Conservation (phyloP, 2,329 filamentous ascomycete genomes). For the Beauveria varroae region DNA sequence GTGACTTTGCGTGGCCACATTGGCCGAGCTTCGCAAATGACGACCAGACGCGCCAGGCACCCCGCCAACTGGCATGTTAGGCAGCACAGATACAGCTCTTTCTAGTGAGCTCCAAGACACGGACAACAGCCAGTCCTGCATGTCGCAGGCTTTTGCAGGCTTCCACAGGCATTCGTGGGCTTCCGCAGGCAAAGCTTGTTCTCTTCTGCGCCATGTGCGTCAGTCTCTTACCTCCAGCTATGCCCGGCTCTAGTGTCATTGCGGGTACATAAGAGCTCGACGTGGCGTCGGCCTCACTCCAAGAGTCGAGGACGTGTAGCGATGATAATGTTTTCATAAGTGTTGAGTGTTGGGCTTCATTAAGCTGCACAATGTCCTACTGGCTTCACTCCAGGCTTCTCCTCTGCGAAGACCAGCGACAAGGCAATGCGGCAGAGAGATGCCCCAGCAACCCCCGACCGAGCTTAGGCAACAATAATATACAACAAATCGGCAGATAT, state of each 20-base stretch:
- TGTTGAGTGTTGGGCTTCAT: not conserved
- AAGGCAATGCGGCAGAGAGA: not conserved
- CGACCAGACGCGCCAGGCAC: not conserved
- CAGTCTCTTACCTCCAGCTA: not conserved
- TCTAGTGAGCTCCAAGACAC: not conserved
- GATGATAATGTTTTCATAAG: not conserved
- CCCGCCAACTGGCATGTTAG: not conserved
- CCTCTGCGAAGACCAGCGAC: not conserved
- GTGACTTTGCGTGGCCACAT: not conserved
- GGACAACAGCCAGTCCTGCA: not conserved
- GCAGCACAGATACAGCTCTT: not conserved
- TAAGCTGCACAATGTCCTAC: not conserved
- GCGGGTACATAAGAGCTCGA: not conserved
- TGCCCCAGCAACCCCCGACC: no score
- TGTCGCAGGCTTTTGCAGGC: not conserved
- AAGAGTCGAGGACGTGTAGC: not conserved
- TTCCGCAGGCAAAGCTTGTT: not conserved
- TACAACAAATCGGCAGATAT: not conserved
- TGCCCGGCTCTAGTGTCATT: not conserved
- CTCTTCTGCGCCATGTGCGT: not conserved
- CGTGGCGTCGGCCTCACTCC: not conserved
- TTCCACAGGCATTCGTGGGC: not conserved
- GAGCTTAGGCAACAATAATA: not conserved
- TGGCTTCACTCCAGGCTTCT: not conserved
- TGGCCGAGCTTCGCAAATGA: not conserved